Base-by-base conservation (phyloP, 805 yeast species). In the Candida argentea region DNA sequence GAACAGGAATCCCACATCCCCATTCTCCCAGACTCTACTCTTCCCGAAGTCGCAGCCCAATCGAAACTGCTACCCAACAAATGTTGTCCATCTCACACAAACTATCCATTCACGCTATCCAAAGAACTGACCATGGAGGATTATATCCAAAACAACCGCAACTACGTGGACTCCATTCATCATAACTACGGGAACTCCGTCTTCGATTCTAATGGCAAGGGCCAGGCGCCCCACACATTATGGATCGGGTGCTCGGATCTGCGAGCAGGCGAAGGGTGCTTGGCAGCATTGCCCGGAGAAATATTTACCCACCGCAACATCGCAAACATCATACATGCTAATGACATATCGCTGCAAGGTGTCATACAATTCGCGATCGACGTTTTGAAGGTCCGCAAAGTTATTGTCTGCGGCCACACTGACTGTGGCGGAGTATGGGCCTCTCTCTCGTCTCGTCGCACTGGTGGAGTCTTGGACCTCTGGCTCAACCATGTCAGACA, bases 171-270 rank as follows among this genome's bases (percentile, higher is more conserved):
- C 26, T 55, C 52, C 7, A 58, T 73, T 34, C 62, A 62, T 30
- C 50, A 55, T 14, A 54, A 61, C 26, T 68, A 73, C 42, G 79
- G 85, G 0, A 63, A 40, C 20, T 40, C 65, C 25, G 54, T 82
- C 6, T 67, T 81, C 46, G 72, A 70, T 22, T 41, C 57, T 35
- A 83, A 84, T 43, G 87, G 76, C 2, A 61, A 71, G 44, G 95
- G 95, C 28, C 96, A 86, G 55, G 50, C 72, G n/a, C 97, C 97
- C 12, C 91, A 84, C 54, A 84, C 95, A 4, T 57, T 89, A 27
- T 86, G 95, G 87, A 79, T 87, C 35, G 94, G 95, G 3, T 87
- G 97, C 50, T 77, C 93, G 3, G 97, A 87, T 51, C 83, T 95
- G 3, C 73, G 97, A 42, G 79, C 83, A 32, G 81, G 86, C 38